Evolutionary conservation across 129 eudicot species (phyloP).

Genomic region (Rutidosis leptorrhynchoides): DNA sequence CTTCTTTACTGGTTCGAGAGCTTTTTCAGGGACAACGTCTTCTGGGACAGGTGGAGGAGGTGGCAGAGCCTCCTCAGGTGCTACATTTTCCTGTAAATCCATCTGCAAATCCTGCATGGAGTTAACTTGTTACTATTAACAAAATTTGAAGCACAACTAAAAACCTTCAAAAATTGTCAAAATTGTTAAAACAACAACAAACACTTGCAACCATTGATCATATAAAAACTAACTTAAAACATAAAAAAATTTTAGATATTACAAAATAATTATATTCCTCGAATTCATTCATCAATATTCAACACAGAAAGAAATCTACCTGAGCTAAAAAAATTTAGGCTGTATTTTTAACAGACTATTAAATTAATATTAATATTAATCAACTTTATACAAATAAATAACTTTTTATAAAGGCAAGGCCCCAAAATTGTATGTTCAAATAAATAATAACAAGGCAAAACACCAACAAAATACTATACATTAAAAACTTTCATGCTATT

Average conservation of each 20-base stretch:
- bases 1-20: slow-evolving; percentile 36
- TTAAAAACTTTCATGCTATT: neutral
- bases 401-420: too few relatives aligned
- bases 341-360: too few relatives aligned
- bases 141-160: neutral
- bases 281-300: neutral
- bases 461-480: neutral
- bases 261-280: neutral
- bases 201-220: neutral
- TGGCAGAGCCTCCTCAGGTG: slow-evolving; percentile 64
- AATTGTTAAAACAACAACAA: neutral
- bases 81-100: slow-evolving; percentile 40
- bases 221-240: neutral
- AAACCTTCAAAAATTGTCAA: neutral
- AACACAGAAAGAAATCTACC: neutral
- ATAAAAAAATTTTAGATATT: too few relatives aligned
- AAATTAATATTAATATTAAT: too few relatives aligned
- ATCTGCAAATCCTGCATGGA: slow-evolving; percentile 29
- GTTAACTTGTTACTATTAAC: neutral
- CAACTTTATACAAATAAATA: neutral
- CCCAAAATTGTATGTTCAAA: too few relatives aligned
- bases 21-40: slow-evolving; percentile 53
- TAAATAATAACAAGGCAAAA: neutral
- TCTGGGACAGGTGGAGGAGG: slow-evolving; percentile 85
- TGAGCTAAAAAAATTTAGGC: neutral